Evolutionary conservation across 345 rosid species (phyloP).

Genomic region (Lenwebbia sp.): DNA sequence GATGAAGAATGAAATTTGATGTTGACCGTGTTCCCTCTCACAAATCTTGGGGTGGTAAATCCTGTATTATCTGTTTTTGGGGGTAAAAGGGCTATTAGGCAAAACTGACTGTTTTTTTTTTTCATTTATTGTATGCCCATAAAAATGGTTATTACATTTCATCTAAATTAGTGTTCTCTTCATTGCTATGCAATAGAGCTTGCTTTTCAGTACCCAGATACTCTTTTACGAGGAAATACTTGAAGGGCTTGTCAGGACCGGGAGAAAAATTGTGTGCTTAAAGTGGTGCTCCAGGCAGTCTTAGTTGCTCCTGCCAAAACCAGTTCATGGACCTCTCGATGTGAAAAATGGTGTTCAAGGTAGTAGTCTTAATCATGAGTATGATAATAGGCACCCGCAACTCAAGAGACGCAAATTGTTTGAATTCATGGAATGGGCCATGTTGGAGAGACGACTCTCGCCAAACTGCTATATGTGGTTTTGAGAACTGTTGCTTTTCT

Average conservation of each 20-base stretch:
- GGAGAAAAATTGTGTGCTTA: background rate
- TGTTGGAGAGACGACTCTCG: background rate
- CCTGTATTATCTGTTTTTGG: no score
- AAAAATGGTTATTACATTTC: background rate
- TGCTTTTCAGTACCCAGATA: background rate
- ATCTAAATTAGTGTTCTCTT: background rate
- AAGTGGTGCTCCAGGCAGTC: background rate
- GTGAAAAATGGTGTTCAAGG: background rate
- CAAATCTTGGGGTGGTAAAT: background rate
- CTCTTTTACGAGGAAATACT: background rate
- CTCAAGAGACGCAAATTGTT: background rate
- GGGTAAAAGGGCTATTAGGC: background rate
- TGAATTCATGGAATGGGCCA: background rate
- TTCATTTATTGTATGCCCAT: background rate
- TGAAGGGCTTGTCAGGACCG: background rate
- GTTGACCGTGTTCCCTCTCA: no score
- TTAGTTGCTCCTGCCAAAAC: background rate
- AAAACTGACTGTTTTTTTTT: background rate
- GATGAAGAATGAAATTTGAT: background rate
- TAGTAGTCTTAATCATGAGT: background rate
- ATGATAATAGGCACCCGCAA: background rate
- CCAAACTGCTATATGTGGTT: background rate
- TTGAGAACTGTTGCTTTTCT: background rate
- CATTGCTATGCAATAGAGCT: background rate
- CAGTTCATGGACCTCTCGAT: background rate